A percentile compares a stretch with the other conserved stretches of the same genome.
These are phyloP conservation scores for Bjerkandera adusta DNA, from an alignment of 1,284 basidiomycete species.

Conservation along the genomic window DNA sequence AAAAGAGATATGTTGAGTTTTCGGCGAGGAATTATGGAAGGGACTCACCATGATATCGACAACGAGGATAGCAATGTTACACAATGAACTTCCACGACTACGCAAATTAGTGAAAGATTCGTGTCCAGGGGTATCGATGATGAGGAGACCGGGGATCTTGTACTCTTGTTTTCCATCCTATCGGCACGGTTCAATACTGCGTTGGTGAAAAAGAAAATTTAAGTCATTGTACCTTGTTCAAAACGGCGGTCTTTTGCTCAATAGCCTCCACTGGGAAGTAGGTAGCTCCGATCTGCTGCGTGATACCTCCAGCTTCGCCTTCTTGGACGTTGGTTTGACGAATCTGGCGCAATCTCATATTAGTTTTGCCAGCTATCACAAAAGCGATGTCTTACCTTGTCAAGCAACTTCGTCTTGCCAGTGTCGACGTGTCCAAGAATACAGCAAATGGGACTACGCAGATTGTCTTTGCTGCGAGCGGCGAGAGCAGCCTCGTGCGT, in stretches of 20 bases:
- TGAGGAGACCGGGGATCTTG: slow-evolving; percentile 94
- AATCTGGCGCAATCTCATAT: slow-evolving; percentile 56
- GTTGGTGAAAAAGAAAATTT: slow-evolving; percentile 6
- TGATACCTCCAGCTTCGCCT: slow-evolving; percentile 99
- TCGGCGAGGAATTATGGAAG: neutral
- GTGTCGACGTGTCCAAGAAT: slow-evolving; percentile 99
- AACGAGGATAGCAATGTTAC: slow-evolving; percentile 98
- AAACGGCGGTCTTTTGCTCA: slow-evolving; percentile 86
- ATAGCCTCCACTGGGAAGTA: slow-evolving; percentile 99
- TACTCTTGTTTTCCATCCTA: slow-evolving; percentile 86
- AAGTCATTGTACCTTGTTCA: slow-evolving; percentile 80
- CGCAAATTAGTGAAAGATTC: slow-evolving; percentile 99
- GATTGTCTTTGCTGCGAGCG: slow-evolving; percentile 84
- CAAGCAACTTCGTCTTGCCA: slow-evolving; percentile 97
- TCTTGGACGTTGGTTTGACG: slow-evolving; percentile 99
- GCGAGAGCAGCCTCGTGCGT: slow-evolving; percentile 87
- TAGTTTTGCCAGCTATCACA: neutral
- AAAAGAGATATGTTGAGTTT: neutral
- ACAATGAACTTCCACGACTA: slow-evolving; percentile 93
- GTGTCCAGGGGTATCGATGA: slow-evolving; percentile 99
- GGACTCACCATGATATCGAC: slow-evolving; percentile 94
- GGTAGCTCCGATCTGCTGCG: slow-evolving; percentile 99
- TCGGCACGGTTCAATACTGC: neutral
- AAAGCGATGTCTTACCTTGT: slow-evolving; percentile 65
- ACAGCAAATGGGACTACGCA: slow-evolving; percentile 98